Conservation (phyloP, 2,329 filamentous ascomycete genomes). For the Bipolaris cookei region DNA sequence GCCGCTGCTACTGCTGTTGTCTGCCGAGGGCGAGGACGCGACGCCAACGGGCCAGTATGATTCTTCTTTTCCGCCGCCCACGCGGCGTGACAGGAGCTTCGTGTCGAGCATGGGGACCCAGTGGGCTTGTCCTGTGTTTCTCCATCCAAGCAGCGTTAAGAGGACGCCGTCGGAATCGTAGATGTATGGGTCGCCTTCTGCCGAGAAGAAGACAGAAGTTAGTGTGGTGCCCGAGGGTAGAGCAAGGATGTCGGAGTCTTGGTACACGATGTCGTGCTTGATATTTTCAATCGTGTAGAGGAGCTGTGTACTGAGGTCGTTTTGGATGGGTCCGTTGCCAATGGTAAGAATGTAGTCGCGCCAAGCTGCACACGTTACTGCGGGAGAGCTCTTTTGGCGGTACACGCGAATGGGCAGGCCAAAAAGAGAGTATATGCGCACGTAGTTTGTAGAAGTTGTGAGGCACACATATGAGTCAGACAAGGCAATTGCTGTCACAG, state of each 20-base stretch:
- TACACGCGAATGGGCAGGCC: constrained; percentile 89
- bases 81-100: constrained; percentile 78
- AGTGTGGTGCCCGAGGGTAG: constrained; percentile 76
- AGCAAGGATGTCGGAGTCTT: constrained; percentile 90
- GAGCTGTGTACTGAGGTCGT: constrained; percentile 77
- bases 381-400: constrained; percentile 85
- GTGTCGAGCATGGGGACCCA: constrained; percentile 97
- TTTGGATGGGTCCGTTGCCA: constrained; percentile 85
- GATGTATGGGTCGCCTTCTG: constrained; percentile 92
- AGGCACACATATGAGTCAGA: constrained; percentile 91
- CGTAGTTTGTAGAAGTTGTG: constrained; percentile 84
- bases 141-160: constrained; percentile 89
- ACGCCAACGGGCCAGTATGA: constrained; percentile 95
- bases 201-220: constrained; percentile 88
- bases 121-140: constrained; percentile 78
- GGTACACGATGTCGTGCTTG: constrained; percentile 90
- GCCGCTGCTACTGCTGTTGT: constrained; percentile 79
- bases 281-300: constrained; percentile 94
- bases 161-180: constrained; percentile 93
- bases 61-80: constrained; percentile 84
- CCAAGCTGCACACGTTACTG: constrained; percentile 93
- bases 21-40: constrained; percentile 63
- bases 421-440: constrained; percentile 91
- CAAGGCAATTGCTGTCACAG: constrained; percentile 84
- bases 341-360: constrained; percentile 95